phyloP scores from a whole-genome alignment of 139 green algal species.

The Deuterostichococcus epilithicus region DNA sequence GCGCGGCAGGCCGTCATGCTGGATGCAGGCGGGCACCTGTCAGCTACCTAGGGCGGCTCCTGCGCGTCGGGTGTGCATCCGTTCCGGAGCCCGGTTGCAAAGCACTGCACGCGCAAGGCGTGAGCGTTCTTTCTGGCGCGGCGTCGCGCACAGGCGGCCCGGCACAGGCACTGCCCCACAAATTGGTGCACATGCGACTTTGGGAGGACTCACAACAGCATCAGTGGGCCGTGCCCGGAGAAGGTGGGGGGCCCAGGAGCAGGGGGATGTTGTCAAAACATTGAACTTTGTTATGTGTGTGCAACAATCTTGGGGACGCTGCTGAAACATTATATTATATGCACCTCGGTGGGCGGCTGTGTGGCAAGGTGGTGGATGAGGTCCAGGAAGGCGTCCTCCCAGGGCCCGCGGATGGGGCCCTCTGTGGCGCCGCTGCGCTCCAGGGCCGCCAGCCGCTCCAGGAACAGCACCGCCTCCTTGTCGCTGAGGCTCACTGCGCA shows the following conservation, averaged over 20 bases:
- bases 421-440: slow-evolving; percentile 31
- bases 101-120: no score
- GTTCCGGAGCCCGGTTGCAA: no score
- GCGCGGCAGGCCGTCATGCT: no score
- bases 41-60: not conserved
- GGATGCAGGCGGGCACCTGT: not conserved
- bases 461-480: slow-evolving; percentile 83
- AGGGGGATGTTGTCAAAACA: no score
- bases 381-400: slow-evolving; percentile 72
- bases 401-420: slow-evolving; percentile 31
- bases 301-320: no score
- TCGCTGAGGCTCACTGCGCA: slow-evolving; percentile 35
- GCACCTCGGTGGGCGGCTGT: not conserved
- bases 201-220: no score
- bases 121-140: no score
- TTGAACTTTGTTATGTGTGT: no score
- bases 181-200: not conserved
- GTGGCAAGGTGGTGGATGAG: slow-evolving; percentile 64
- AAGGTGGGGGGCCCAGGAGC: no score
- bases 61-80: not conserved
- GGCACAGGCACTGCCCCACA: not conserved
- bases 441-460: slow-evolving; percentile 74
- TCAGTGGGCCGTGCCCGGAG: no score
- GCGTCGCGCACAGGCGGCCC: no score
- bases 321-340: not conserved